phyloP scores from a whole-genome alignment of 2,329 filamentous ascomycete genomes.

The Xylariaceae sp. region DNA sequence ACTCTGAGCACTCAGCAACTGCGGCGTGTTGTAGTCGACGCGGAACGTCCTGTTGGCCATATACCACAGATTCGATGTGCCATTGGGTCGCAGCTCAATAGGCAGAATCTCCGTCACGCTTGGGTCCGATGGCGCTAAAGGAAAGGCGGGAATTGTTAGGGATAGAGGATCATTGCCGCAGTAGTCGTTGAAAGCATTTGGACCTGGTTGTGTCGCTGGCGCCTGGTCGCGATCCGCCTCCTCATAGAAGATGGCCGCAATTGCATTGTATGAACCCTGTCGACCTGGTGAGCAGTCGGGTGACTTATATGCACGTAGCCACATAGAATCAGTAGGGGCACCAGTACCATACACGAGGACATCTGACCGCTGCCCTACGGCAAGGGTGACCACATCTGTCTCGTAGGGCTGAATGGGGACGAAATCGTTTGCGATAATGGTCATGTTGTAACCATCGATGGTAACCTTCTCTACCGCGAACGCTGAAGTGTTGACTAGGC shows the following conservation, averaged over 20 bases:
- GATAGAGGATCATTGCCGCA: slow-evolving; percentile 31
- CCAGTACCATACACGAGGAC: slow-evolving; percentile 23
- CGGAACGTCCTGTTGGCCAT: slow-evolving; percentile 6
- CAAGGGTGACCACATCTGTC: slow-evolving; percentile 37
- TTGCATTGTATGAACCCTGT: slow-evolving; percentile 18
- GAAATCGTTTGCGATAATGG: slow-evolving; percentile 55
- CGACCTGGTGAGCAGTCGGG: slow-evolving; percentile 28
- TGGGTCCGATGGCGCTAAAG: slow-evolving; percentile 15
- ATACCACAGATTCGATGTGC: background rate
- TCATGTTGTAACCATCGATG: slow-evolving; percentile 55
- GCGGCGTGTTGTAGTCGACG: slow-evolving; percentile 32
- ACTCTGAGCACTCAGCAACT: slow-evolving; percentile 22
- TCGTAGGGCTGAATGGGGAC: slow-evolving; percentile 55
- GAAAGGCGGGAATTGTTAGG: slow-evolving; percentile 19
- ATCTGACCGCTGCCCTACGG: slow-evolving; percentile 23
- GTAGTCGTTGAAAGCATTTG: slow-evolving; percentile 25
- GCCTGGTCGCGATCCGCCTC: slow-evolving; percentile 15
- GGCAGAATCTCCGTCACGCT: background rate
- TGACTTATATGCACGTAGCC: slow-evolving; percentile 31
- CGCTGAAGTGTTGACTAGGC: slow-evolving; percentile 43
- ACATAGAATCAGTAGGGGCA: slow-evolving; percentile 22
- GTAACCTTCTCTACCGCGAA: slow-evolving; percentile 26
- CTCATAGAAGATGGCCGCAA: slow-evolving; percentile 31
- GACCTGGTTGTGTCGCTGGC: slow-evolving; percentile 15
- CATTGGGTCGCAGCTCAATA: background rate